A percentile compares a stretch with the other conserved stretches of the same genome.
Evolutionary conservation across 2,329 filamentous ascomycete genomes (phyloP).

Genomic region (Apiospora phragmitis): DNA sequence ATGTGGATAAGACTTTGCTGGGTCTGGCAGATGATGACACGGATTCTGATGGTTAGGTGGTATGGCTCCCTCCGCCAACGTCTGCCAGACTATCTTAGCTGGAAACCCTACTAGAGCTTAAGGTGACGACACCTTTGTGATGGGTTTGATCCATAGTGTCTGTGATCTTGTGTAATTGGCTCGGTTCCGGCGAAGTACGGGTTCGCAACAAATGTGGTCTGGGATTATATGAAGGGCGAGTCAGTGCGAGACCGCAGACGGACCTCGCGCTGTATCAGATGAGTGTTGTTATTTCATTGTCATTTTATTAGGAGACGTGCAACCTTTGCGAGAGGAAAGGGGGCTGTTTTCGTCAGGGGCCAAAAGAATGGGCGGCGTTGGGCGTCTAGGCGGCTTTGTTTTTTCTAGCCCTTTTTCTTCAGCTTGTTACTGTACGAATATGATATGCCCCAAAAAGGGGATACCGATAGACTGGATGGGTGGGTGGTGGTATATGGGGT

Average conservation of each 20-base stretch:
- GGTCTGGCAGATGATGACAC: slow-evolving; percentile 27
- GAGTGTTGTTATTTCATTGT: neutral
- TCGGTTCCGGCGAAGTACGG: neutral
- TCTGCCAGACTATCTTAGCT: neutral
- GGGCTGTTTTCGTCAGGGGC: neutral
- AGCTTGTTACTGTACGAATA: neutral
- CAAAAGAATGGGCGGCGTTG: neutral
- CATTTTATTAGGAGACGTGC: neutral
- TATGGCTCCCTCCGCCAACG: neutral
- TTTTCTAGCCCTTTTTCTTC: neutral
- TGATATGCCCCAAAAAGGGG: neutral
- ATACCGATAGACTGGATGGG: neutral
- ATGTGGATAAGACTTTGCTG: slow-evolving; percentile 33
- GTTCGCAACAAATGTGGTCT: neutral
- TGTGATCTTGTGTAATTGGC: neutral
- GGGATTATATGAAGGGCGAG: neutral
- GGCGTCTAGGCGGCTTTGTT: neutral
- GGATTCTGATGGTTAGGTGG: slow-evolving; percentile 7
- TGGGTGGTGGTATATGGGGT: neutral
- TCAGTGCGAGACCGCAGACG: neutral
- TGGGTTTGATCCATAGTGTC: neutral
- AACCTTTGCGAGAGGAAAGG: neutral
- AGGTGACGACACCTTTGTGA: neutral
- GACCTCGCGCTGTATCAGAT: neutral
- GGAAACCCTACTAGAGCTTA: neutral